These are phyloP conservation scores for Metarhizium rileyi DNA, from an alignment of 2,329 filamentous ascomycete species.

Conservation along the genomic window DNA sequence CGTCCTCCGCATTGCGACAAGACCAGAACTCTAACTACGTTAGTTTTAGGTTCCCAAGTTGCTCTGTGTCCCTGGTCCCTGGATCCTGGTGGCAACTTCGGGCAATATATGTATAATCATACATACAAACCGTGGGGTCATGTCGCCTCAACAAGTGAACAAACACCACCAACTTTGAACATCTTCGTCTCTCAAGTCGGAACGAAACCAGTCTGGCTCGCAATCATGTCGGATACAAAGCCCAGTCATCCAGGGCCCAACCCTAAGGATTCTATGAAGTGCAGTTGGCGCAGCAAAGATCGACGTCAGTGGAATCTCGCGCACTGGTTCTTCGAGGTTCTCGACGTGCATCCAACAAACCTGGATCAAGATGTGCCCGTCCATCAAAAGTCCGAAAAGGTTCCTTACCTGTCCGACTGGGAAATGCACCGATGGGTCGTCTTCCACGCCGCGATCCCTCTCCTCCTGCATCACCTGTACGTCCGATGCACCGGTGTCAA, in stretches of 20 bases:
- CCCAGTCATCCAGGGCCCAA: no score
- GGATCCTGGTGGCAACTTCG: no score
- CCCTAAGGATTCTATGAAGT: conserved; percentile 13
- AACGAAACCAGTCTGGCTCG: no score
- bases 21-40: no score
- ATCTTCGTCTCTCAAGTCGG: background rate
- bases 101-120: no score
- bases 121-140: no score
- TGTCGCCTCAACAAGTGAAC: no score
- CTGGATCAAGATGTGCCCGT: conserved; percentile 14
- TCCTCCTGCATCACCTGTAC: conserved; percentile 15
- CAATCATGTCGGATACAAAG: background rate
- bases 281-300: conserved; percentile 11
- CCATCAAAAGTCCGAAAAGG: conserved; percentile 22
- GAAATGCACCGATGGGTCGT: conserved; percentile 22
- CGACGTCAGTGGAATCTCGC: conserved; percentile 9
- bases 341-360: conserved; percentile 8
- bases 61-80: no score
- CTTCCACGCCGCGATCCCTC: conserved; percentile 16
- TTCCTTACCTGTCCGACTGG: conserved; percentile 20
- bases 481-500: conserved; percentile 8
- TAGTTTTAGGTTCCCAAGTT: no score
- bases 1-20: no score
- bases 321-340: conserved; percentile 12
- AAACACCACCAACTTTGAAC: no score